Base-by-base conservation (phyloP, 2,329 filamentous ascomycete species). In the Lecanicillium sp. region DNA sequence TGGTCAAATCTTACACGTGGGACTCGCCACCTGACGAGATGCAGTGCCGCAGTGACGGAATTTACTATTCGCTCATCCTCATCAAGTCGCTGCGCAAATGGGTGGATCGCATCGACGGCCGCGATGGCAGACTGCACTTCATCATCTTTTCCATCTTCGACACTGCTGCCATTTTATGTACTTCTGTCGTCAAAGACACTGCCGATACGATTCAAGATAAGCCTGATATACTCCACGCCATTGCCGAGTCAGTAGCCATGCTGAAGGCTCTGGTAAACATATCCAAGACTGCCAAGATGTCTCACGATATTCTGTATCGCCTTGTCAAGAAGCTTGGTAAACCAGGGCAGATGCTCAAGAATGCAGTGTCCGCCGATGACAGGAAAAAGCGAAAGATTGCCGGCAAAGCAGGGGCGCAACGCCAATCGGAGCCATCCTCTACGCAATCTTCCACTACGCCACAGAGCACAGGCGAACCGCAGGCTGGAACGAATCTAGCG, bases 111-210 rank as follows among this genome's bases (percentile, higher is more conserved):
- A 59, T 65, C 27, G 62, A 61, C 8, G 64, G 65, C 1, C 57
- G 65, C 19, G 67, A 72, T 25, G 64, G 65, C 3, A 66, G 70
- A 17, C 68, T 72, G 25, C 68, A 73, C 42, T 63, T 72, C 37
- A 67, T 70, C 13, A 65, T 69, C 0, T 75, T 73, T 37, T 58
- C 64, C 4, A 60, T 72, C 18, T 73, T 74, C 39, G 69, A 74
- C 41, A 71, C 69, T 0, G 62, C 68, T 0, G 65, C 69, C 1
- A 58, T 69, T 22, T 52, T 74, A 3, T 71, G 65, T 39, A 71
- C 71, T 0, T 67, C 69, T 1, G 51, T 74, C 5, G 62, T 71
- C 8, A 70, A 74, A 44, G 71, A 58, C 52, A 5, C 58, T 71
- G 3, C 58, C 60, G 36, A 41, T 20, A 41, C 39, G 20, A 41